Evolutionary conservation across 2,329 filamentous ascomycete species (phyloP), one percentile per base, ranked within the genome.

Genomic region (Penicillium psychrosexuale): DNA sequence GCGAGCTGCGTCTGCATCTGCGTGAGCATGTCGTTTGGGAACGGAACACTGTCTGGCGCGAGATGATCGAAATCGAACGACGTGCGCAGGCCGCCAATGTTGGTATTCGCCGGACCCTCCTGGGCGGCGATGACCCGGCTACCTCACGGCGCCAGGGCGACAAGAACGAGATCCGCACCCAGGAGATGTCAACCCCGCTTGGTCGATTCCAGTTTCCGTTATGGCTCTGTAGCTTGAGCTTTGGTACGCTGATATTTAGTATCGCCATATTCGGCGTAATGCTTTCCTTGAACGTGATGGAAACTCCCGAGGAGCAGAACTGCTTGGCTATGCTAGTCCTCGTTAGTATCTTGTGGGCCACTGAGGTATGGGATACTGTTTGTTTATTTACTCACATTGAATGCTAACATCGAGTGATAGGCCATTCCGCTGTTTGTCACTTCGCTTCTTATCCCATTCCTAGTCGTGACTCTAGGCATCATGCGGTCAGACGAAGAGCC

Each of bases 1-100:
- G 90, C 63, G 94, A 97, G 69, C 80, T 99, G 54, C 84, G 94
- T 51, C 84, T 96, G 30, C 92, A 99, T 69, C 82, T 99, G 27
- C 82, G 94, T 54, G 95, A 99, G 75, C 94, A 99, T 72, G 92
- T 99, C 19, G 93, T 97, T 0, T 99, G 94, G 95, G 95, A 99
- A 73, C 84, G 94, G 54, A 99, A 99, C 70, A 99, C 94, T 0
- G 94, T 99, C 17, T 99, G 94, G 94, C 82, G 95, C 75, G 94
- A 99, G 66, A 94, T 99, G 84, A 99, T 99, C 70, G 94, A 93
- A 50, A 93, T 99, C 64, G 95, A 99, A 77, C 84, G 94, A 22
- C 92, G 96, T 69, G 91, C 91, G 1, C 93, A 97, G 75, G 95
- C 94, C 8, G 93, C 93, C 8, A 94, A 93, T 64, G 82, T 99